Conservation (phyloP, 1,284 basidiomycete species). For the Thelephora terrestris region DNA sequence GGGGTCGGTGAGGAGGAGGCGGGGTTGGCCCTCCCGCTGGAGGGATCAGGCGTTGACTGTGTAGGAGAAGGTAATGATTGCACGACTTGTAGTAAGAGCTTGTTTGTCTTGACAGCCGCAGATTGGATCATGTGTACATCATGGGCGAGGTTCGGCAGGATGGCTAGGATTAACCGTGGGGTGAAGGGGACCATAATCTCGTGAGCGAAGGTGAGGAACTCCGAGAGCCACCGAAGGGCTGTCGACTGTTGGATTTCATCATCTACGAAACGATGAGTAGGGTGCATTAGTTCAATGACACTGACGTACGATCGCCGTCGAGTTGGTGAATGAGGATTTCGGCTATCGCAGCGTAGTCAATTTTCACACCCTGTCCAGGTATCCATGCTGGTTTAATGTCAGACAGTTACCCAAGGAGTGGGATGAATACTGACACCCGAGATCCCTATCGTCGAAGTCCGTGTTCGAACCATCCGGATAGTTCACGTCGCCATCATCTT, state of each 20-base stretch:
- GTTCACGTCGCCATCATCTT: background rate
- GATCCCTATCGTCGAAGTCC: constrained; percentile 36
- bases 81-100: constrained; percentile 77
- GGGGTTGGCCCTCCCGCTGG: constrained; percentile 25
- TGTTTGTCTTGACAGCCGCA: constrained; percentile 82
- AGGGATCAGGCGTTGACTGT: constrained; percentile 31
- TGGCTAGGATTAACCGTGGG: constrained; percentile 83
- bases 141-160: constrained; percentile 91
- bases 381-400: constrained; percentile 57
- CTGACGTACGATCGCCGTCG: constrained; percentile 65
- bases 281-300: background rate
- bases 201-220: constrained; percentile 82
- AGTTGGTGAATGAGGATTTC: constrained; percentile 93
- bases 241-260: constrained; percentile 86
- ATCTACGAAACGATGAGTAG: constrained; percentile 34
- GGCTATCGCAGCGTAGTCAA: constrained; percentile 88
- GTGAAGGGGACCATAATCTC: constrained; percentile 94
- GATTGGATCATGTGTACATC: constrained; percentile 83
- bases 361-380: constrained; percentile 86
- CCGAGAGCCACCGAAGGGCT: constrained; percentile 85
- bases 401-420: constrained; percentile 12
- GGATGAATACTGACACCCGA: constrained; percentile 42
- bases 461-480: background rate
- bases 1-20: constrained; percentile 42
- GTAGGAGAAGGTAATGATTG: constrained; percentile 71